Percentiles rank a stretch among this genome's conserved stretches.
Conservation (phyloP, 768 basidiomycete species). For the Galerina marginata region DNA sequence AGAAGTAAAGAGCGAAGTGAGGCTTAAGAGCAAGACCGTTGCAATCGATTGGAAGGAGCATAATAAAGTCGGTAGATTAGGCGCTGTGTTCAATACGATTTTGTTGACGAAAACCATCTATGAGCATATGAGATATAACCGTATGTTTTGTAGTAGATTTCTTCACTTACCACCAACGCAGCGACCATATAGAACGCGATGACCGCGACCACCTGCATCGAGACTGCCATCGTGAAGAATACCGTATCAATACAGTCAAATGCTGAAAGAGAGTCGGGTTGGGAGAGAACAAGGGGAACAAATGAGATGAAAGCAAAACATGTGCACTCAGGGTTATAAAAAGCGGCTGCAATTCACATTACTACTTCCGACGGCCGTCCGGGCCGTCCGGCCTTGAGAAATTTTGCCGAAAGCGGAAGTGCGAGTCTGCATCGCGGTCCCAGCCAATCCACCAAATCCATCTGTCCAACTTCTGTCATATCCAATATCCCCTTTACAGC, state of each 20-base stretch:
- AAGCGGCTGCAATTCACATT: not conserved
- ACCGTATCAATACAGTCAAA: not conserved
- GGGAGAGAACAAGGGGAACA: not conserved
- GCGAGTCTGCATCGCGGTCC: not conserved
- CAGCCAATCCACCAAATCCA: not conserved
- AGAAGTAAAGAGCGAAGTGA: conserved; percentile 9
- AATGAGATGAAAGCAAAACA: too few species aligned
- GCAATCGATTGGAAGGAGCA: conserved; percentile 36
- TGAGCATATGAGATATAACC: not conserved
- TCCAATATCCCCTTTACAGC: not conserved
- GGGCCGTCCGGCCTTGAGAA: too few species aligned
- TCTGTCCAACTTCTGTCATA: not conserved
- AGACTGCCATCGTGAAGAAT: conserved; percentile 10
- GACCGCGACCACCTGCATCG: conserved; percentile 36
- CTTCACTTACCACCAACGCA: conserved; percentile 60
- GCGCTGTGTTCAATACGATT: conserved; percentile 31
- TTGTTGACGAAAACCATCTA: conserved; percentile 76
- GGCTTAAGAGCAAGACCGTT: conserved; percentile 28
- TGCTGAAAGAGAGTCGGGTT: not conserved
- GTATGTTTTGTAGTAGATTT: not conserved
- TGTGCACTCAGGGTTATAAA: not conserved
- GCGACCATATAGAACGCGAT: conserved; percentile 73
- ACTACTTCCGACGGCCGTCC: too few species aligned
- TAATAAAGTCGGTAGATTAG: conserved; percentile 34
- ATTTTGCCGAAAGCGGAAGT: too few species aligned